phyloP scores from a whole-genome alignment of 345 rosid genomes.

The Acer saccharum region DNA sequence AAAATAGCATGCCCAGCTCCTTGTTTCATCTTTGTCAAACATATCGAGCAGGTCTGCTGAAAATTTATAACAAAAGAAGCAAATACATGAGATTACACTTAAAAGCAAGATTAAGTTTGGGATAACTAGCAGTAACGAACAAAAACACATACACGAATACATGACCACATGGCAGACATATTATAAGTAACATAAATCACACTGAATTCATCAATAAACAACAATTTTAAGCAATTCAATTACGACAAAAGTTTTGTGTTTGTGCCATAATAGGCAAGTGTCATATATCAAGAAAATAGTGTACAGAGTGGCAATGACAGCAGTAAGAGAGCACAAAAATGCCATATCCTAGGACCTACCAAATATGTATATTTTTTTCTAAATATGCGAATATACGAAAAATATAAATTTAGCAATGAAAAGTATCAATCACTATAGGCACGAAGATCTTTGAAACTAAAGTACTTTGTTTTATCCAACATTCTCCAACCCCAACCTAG shows the following conservation, averaged over 20 bases:
- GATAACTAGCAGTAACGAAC: not conserved
- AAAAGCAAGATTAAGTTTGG: not conserved
- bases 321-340: not conserved
- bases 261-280: not conserved
- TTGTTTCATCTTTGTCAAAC: conserved; percentile 86
- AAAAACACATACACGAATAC: not conserved
- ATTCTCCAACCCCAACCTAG: not conserved
- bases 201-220: not conserved
- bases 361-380: not conserved
- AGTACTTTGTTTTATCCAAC: not conserved
- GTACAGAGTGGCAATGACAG: not conserved
- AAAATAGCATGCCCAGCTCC: conserved; percentile 89
- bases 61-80: conserved; percentile 15
- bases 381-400: no score
- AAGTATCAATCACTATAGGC: not conserved
- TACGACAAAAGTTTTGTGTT: not conserved
- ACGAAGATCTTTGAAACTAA: not conserved
- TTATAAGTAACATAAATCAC: not conserved
- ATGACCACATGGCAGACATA: not conserved
- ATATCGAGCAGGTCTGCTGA: conserved; percentile 83
- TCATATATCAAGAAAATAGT: not conserved
- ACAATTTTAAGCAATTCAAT: conserved; percentile 2
- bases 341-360: not conserved
- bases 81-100: conserved; percentile 11
- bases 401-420: not conserved